Conservation (phyloP, 306 rosid species). For the Inga leiocalycina region DNA sequence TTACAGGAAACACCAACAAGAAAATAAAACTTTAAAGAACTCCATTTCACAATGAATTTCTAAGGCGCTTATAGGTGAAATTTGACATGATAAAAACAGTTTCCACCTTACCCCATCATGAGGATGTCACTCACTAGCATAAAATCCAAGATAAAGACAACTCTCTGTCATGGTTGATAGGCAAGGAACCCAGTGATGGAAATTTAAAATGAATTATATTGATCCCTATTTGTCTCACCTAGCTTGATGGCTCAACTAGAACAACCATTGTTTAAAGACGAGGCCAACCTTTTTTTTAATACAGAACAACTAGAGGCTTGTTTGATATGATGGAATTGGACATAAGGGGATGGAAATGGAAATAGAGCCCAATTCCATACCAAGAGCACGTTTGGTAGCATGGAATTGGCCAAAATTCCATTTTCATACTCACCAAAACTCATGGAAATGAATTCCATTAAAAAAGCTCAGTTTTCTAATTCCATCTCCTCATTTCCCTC, state of each 20-base stretch:
- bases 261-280: neutral
- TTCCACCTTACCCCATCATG: neutral
- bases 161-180: neutral
- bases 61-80: neutral
- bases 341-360: too few species aligned
- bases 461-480: too few species aligned
- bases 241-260: neutral
- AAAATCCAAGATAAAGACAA: neutral
- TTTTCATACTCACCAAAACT: too few species aligned
- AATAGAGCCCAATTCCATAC: too few species aligned
- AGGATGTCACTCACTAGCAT: slow-evolving; percentile 12
- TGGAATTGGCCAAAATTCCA: too few species aligned
- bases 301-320: neutral
- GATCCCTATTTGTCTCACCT: slow-evolving; percentile 2
- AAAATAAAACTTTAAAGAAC: neutral
- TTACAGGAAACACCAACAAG: neutral
- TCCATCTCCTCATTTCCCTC: too few species aligned
- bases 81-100: neutral
- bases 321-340: too few species aligned
- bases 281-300: neutral
- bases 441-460: too few species aligned
- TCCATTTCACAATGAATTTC: neutral
- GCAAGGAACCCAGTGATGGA: neutral
- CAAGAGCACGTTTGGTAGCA: too few species aligned
- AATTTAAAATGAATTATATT: neutral